Evolutionary conservation across 208 protist species (phyloP).

Genomic region (Trypanosoma rangeli): DNA sequence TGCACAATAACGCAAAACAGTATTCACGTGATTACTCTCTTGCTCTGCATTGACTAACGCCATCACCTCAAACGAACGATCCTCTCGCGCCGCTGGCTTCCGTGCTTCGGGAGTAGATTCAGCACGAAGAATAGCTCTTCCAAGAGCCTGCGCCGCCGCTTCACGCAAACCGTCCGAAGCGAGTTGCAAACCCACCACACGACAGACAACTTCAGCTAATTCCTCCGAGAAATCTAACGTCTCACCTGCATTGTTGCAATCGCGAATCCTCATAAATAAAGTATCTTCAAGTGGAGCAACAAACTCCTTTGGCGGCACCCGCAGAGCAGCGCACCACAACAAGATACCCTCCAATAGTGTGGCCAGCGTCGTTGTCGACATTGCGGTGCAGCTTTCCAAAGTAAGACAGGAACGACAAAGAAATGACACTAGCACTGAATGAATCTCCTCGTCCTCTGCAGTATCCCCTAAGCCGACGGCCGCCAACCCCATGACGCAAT

Average conservation of each 20-base stretch:
- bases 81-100: neutral
- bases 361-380: neutral
- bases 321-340: slow-evolving; percentile 9
- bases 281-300: slow-evolving; percentile 4
- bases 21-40: slow-evolving; percentile 27
- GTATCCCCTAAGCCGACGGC: slow-evolving; percentile 25
- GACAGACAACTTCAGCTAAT: slow-evolving; percentile 15
- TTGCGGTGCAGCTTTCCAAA: neutral
- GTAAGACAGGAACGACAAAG: slow-evolving; percentile 10
- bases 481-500: slow-evolving; percentile 30
- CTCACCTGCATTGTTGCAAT: neutral
- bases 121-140: slow-evolving; percentile 31
- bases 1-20: slow-evolving; percentile 48
- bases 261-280: slow-evolving; percentile 3
- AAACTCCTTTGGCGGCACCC: neutral
- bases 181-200: slow-evolving; percentile 24
- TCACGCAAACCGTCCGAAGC: slow-evolving; percentile 11
- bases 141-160: slow-evolving; percentile 40
- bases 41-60: slow-evolving; percentile 29
- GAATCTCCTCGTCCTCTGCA: neutral
- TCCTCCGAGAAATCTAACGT: slow-evolving; percentile 5
- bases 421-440: slow-evolving; percentile 5
- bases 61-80: slow-evolving; percentile 42
- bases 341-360: slow-evolving; percentile 14
- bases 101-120: neutral